phyloP scores from a whole-genome alignment of 2,329 filamentous ascomycete species.

The Cladosporium velox region DNA sequence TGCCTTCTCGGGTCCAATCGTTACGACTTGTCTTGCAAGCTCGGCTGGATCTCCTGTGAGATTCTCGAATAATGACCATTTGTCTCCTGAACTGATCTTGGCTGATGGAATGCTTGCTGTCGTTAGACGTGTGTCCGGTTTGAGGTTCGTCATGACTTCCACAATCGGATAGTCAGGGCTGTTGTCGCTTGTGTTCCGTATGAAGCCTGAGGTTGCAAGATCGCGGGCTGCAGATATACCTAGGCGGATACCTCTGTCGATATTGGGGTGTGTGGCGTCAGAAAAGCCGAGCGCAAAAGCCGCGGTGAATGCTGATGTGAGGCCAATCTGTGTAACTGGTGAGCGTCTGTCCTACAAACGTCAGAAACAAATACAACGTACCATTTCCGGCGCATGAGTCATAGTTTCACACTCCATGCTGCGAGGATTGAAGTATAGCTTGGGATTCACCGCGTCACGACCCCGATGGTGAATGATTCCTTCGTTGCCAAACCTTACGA shows the following conservation, averaged over 20 bases:
- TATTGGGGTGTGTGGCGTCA: conserved; percentile 30
- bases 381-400: conserved; percentile 17
- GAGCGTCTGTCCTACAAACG: background rate
- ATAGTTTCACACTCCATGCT: conserved; percentile 29
- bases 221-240: conserved; percentile 34
- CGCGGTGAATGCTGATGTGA: conserved; percentile 37
- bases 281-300: conserved; percentile 38
- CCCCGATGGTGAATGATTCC: conserved; percentile 39
- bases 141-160: conserved; percentile 30
- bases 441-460: conserved; percentile 38
- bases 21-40: conserved; percentile 37
- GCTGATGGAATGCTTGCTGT: conserved; percentile 36
- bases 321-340: conserved; percentile 28
- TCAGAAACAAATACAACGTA: background rate
- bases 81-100: conserved; percentile 37
- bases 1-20: conserved; percentile 33
- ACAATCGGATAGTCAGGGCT: conserved; percentile 35
- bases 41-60: conserved; percentile 38
- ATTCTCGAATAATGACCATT: conserved; percentile 38
- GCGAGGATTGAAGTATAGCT: conserved; percentile 36
- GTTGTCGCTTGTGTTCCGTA: conserved; percentile 28
- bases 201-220: conserved; percentile 33
- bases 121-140: conserved; percentile 30
- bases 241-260: conserved; percentile 33
- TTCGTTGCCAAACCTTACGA: conserved; percentile 39